phyloP scores from a whole-genome alignment of 441 rosid genomes.

The Sinapis alba region DNA sequence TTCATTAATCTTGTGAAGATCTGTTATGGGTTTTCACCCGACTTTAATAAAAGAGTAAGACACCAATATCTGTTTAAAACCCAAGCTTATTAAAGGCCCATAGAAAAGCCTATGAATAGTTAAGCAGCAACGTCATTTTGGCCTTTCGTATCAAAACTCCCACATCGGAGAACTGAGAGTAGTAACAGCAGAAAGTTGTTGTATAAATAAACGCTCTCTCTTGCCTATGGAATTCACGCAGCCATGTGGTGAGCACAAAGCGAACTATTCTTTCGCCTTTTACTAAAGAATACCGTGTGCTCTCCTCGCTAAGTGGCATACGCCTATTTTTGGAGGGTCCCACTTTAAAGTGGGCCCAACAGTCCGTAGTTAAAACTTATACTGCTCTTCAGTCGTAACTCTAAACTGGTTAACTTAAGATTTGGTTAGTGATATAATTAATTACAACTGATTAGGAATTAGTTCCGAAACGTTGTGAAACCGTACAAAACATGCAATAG shows the following conservation, averaged over 20 bases:
- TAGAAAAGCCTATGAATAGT: background rate
- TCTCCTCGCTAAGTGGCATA: conserved; percentile 24
- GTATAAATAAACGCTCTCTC: background rate
- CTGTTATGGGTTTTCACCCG: background rate
- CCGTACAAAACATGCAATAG: no score
- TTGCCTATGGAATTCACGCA: no score
- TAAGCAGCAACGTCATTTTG: background rate
- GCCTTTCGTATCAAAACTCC: background rate
- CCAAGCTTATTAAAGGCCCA: background rate
- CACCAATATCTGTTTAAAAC: background rate
- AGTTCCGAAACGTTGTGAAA: no score
- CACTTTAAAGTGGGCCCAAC: background rate
- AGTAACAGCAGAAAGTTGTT: background rate
- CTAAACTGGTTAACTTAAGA: no score
- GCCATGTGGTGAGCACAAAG: conserved; percentile 49
- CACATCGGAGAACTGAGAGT: background rate
- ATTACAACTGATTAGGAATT: no score
- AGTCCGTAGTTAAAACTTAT: background rate
- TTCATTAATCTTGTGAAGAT: background rate
- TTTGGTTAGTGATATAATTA: no score
- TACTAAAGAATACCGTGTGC: conserved; percentile 77
- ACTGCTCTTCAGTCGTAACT: background rate
- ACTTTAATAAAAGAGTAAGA: background rate
- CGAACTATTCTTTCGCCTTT: conserved; percentile 81
- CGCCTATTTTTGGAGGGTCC: conserved; percentile 36